Evolutionary conservation across 2,329 filamentous ascomycete genomes (phyloP).

Genomic region (Sarocladiaceae sp.): DNA sequence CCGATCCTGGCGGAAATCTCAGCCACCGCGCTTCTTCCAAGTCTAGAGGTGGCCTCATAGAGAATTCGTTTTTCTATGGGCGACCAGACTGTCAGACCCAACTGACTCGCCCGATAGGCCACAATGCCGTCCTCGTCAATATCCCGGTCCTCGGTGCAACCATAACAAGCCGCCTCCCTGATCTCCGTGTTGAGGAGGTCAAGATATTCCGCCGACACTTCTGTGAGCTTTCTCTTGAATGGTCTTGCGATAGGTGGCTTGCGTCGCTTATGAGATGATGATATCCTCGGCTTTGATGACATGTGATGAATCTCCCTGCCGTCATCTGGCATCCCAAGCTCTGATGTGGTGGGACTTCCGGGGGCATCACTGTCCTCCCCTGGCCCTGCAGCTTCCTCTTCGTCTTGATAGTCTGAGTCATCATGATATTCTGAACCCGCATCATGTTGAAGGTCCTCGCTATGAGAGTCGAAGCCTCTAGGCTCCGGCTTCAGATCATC

Average conservation of each 20-base stretch:
- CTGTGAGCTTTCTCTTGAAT: conserved; percentile 38
- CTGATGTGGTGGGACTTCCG: neutral
- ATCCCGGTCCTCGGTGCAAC: conserved; percentile 23
- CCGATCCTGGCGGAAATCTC: conserved; percentile 57
- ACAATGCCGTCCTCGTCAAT: conserved; percentile 11
- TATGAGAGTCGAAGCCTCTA: neutral
- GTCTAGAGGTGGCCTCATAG: conserved; percentile 57
- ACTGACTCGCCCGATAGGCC: conserved; percentile 40
- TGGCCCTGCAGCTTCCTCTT: conserved; percentile 9
- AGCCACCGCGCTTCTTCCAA: conserved; percentile 56
- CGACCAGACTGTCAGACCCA: conserved; percentile 68
- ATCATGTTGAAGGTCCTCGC: neutral
- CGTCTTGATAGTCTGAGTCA: conserved; percentile 1
- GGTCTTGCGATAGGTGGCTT: conserved; percentile 17
- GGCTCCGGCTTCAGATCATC: neutral
- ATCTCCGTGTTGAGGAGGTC: conserved; percentile 52
- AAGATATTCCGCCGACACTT: conserved; percentile 41
- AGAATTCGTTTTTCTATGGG: conserved; percentile 62
- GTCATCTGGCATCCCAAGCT: neutral
- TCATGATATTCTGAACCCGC: conserved; percentile 5
- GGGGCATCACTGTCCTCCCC: conserved; percentile 10
- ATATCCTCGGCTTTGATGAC: neutral
- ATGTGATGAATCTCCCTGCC: neutral
- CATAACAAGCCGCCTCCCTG: conserved; percentile 39
- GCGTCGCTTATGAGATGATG: neutral